Percentiles rank a stretch among this genome's conserved stretches.
Conservation (phyloP, 2,329 filamentous ascomycete species). For the Ceratocystis harringtonii region DNA sequence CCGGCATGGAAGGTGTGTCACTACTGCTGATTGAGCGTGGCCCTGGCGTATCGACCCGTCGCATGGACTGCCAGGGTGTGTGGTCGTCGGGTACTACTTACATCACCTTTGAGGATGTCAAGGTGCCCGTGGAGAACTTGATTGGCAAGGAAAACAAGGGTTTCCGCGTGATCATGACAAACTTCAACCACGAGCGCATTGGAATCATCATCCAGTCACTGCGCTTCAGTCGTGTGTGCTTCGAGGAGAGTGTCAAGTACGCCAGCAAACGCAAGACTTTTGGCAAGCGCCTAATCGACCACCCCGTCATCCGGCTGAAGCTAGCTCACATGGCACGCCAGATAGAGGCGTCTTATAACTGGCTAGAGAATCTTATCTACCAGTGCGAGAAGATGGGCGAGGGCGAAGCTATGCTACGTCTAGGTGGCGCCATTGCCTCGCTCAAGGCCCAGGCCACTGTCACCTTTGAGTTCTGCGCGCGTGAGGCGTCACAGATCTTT, state of each 20-base stretch:
- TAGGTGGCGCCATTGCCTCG: constrained; percentile 83
- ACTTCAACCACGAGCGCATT: constrained; percentile 98
- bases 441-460: constrained; percentile 89
- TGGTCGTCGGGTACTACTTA: constrained; percentile 94
- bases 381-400: constrained; percentile 89
- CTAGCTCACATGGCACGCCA: constrained; percentile 96
- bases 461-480: constrained; percentile 94
- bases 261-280: constrained; percentile 95
- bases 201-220: constrained; percentile 97
- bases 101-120: constrained; percentile 96
- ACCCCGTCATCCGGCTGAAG: constrained; percentile 94
- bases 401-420: constrained; percentile 86
- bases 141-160: constrained; percentile 97
- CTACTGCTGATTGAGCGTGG: constrained; percentile 83
- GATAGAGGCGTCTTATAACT: constrained; percentile 92
- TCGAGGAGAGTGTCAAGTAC: constrained; percentile 92
- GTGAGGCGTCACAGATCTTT: constrained; percentile 95
- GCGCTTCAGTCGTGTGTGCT: constrained; percentile 91
- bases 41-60: constrained; percentile 77
- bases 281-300: constrained; percentile 89
- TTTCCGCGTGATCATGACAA: constrained; percentile 98
- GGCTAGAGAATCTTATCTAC: constrained; percentile 90
- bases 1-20: constrained; percentile 84
- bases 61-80: constrained; percentile 98
- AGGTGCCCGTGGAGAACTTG: constrained; percentile 97